Evolutionary conservation across 345 rosid species (phyloP).

Genomic region (Acer negundo): DNA sequence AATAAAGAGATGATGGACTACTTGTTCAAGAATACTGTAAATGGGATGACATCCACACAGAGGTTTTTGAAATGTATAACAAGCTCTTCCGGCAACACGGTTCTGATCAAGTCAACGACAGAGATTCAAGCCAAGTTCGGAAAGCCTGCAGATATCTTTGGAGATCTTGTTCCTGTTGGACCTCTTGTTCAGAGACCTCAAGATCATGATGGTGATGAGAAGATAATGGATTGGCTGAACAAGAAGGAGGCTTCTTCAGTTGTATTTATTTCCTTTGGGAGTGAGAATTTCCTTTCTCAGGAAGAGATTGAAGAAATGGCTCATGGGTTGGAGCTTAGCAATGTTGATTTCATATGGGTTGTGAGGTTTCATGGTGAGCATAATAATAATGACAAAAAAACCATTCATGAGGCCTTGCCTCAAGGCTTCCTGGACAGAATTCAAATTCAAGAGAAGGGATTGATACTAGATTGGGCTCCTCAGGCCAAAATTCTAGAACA

Average conservation of each 20-base stretch:
- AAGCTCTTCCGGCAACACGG: background rate
- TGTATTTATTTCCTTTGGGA: background rate
- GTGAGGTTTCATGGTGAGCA: background rate
- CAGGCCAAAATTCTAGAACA: background rate
- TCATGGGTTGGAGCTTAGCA: background rate
- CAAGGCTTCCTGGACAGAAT: background rate
- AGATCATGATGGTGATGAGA: background rate
- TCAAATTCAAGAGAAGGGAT: background rate
- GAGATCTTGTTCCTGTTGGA: background rate
- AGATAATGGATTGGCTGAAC: background rate
- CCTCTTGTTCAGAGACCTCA: background rate
- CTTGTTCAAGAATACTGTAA: background rate
- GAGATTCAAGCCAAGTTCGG: background rate
- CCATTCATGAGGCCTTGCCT: background rate
- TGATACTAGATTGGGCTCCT: background rate
- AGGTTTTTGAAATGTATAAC: background rate
- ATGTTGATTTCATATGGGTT: background rate
- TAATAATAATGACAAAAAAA: too few species aligned
- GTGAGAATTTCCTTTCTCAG: background rate
- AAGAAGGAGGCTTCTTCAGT: background rate
- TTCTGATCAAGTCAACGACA: background rate
- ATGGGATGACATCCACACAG: background rate
- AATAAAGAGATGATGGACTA: background rate
- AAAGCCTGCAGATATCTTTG: too few species aligned
- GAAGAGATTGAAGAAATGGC: background rate